phyloP scores from a whole-genome alignment of 1,284 basidiomycete genomes.

The Lignosus rhinocerotis region DNA sequence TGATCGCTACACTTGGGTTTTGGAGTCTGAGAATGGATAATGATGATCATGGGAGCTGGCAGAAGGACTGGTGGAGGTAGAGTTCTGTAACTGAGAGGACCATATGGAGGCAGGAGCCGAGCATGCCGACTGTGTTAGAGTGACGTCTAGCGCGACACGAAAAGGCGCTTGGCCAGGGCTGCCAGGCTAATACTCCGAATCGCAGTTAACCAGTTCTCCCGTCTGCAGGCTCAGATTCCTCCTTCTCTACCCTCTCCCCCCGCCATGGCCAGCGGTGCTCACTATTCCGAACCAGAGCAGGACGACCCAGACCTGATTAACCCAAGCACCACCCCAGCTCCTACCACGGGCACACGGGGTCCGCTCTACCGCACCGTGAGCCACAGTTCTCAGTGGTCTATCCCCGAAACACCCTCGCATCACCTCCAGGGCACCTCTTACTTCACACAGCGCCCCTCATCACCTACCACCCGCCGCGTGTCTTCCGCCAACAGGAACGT shows the following conservation, averaged over 20 bases:
- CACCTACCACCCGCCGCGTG: slow-evolving; percentile 40
- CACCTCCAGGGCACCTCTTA: slow-evolving; percentile 71
- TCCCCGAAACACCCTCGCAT: slow-evolving; percentile 57
- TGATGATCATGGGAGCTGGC: too few relatives aligned
- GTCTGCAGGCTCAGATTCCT: slow-evolving; percentile 21
- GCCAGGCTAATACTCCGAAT: too few relatives aligned
- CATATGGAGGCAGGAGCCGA: not conserved
- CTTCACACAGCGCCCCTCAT: slow-evolving; percentile 45
- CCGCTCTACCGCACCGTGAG: slow-evolving; percentile 51
- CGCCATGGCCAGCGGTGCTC: slow-evolving; percentile 32
- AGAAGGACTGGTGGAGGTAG: not conserved
- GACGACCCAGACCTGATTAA: slow-evolving; percentile 27
- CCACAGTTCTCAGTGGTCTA: slow-evolving; percentile 56
- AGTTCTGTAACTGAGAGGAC: not conserved
- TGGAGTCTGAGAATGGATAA: too few relatives aligned
- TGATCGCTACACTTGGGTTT: too few relatives aligned
- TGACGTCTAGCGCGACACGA: slow-evolving; percentile 16
- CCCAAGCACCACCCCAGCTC: slow-evolving; percentile 29
- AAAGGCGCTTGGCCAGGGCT: slow-evolving; percentile 5
- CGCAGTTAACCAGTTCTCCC: slow-evolving; percentile 1
- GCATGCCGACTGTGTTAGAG: not conserved
- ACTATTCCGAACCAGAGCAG: slow-evolving; percentile 25
- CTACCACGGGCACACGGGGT: slow-evolving; percentile 31
- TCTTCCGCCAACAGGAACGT: slow-evolving; percentile 45
- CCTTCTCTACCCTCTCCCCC: slow-evolving; percentile 4